These are phyloP conservation scores for Diaporthe humulicola DNA, from an alignment of 2,329 filamentous ascomycete species.

Conservation along the genomic window DNA sequence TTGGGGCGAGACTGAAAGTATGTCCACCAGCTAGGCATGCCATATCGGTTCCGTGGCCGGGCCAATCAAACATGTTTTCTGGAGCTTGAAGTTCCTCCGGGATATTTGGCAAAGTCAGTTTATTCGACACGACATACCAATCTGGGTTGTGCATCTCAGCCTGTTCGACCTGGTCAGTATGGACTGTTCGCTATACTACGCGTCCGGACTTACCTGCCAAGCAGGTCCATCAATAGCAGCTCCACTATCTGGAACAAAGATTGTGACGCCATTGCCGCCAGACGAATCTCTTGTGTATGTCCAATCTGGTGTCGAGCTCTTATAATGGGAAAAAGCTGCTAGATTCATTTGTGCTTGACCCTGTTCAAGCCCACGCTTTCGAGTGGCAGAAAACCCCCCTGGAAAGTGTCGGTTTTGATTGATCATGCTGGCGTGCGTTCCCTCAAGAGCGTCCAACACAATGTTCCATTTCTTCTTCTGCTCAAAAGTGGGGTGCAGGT, in stretches of 20 bases:
- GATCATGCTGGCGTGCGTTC: background rate
- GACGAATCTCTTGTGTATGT: conserved; percentile 5
- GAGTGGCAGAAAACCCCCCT: background rate
- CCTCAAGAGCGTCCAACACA: background rate
- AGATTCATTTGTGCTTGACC: conserved; percentile 1
- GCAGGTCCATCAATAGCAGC: background rate
- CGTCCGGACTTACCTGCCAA: background rate
- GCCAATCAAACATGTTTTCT: background rate
- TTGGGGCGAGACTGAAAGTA: background rate
- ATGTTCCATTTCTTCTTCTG: background rate
- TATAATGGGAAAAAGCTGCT: conserved; percentile 1
- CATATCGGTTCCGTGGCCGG: background rate
- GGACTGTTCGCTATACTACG: no score
- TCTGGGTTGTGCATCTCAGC: conserved; percentile 15
- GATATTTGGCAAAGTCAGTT: background rate
- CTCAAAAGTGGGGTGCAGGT: background rate
- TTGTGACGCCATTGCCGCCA: background rate
- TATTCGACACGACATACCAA: conserved; percentile 5
- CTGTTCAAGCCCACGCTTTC: background rate
- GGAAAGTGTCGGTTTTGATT: background rate
- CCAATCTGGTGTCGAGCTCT: background rate
- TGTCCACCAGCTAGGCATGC: conserved; percentile 1
- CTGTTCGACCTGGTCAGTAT: background rate
- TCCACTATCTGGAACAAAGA: conserved; percentile 7
- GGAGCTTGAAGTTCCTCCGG: background rate